Percentiles rank a stretch among this genome's conserved stretches.
Evolutionary conservation across 116 monocot genomes (phyloP).

Genomic region (Phalaenopsis hybrid): DNA sequence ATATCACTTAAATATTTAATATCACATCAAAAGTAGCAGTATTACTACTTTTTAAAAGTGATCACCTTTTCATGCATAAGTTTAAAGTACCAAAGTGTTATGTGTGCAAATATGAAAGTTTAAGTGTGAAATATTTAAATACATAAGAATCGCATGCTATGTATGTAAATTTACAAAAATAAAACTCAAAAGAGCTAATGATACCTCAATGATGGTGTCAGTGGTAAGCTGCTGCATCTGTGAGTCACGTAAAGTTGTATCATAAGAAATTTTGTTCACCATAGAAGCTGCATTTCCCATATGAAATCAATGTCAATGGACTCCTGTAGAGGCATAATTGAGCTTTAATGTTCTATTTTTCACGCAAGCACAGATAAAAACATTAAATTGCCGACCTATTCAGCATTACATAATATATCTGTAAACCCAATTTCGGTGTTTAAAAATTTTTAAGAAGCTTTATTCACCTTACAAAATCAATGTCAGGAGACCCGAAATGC

Average conservation of each 20-base stretch:
- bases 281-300: conserved; percentile 99
- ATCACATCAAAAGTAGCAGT: too few relatives aligned
- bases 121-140: too few relatives aligned
- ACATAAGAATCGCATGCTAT: too few relatives aligned
- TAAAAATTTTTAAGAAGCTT: not conserved
- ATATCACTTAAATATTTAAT: too few relatives aligned
- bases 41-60: too few relatives aligned
- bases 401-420: not conserved
- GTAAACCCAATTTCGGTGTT: not conserved
- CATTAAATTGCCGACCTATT: not conserved
- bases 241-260: conserved; percentile 29
- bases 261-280: conserved; percentile 87
- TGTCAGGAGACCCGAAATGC: not conserved
- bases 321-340: conserved; percentile 62
- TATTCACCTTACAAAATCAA: not conserved
- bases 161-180: not conserved
- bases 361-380: not conserved
- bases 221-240: conserved; percentile 52
- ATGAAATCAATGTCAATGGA: conserved; percentile 82
- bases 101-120: too few relatives aligned
- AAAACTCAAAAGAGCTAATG: conserved; percentile 5
- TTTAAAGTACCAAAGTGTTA: too few relatives aligned
- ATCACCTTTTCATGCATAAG: too few relatives aligned
- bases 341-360: conserved; percentile 5
- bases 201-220: conserved; percentile 78